These are phyloP conservation scores for Leptomonas seymouri DNA, from an alignment of 208 protist species.

Conservation along the genomic window DNA sequence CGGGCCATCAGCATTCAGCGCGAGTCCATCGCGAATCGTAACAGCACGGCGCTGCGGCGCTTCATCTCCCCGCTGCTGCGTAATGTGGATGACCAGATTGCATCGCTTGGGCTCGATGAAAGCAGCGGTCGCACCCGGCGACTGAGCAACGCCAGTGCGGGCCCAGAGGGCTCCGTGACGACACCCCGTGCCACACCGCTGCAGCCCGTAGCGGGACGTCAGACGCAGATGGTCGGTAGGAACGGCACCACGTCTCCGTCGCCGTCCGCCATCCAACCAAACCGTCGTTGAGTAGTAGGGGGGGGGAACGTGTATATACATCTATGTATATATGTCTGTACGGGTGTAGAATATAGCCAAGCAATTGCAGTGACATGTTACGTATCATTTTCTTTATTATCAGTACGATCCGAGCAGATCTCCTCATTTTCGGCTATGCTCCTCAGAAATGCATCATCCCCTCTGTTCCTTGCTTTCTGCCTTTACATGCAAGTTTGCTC, in stretches of 20 bases:
- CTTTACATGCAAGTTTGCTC: background rate
- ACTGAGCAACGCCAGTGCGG: background rate
- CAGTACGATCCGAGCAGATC: no score
- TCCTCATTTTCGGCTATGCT: no score
- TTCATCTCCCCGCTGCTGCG: constrained; percentile 45
- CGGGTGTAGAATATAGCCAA: background rate
- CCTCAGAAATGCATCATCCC: no score
- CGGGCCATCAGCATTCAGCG: constrained; percentile 59
- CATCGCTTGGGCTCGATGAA: constrained; percentile 11
- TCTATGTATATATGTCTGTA: background rate
- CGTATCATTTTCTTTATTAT: no score
- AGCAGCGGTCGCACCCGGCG: background rate
- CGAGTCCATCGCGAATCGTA: constrained; percentile 32
- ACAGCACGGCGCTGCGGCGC: constrained; percentile 21
- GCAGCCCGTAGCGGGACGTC: constrained; percentile 20
- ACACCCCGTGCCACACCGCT: background rate
- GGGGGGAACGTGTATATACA: background rate
- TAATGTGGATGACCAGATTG: constrained; percentile 43
- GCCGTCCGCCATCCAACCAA: constrained; percentile 30
- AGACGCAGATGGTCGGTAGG: constrained; percentile 23
- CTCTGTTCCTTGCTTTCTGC: no score
- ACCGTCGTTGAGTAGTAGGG: constrained; percentile 6
- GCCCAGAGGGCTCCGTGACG: constrained; percentile 14
- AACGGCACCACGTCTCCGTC: constrained; percentile 32
- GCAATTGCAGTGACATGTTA: background rate